These are phyloP conservation scores for Mortierella claussenii DNA, from an alignment of 192 early-diverging fungal genomes.

Conservation along the genomic window DNA sequence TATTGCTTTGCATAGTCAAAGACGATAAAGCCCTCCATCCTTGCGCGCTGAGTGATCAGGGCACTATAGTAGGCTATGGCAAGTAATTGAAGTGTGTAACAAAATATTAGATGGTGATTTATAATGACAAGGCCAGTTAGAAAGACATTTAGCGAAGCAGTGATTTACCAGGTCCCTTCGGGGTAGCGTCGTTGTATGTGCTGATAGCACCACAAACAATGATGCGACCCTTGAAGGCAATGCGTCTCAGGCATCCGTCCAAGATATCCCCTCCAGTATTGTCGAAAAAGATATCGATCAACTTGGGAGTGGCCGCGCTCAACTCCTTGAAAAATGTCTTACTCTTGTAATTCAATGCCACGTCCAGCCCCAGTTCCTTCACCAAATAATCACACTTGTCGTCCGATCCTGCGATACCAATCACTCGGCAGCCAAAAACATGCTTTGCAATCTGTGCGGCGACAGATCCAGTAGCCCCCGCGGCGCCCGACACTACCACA, in stretches of 20 bases:
- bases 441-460: conserved; percentile 60
- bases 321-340: conserved; percentile 56
- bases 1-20: conserved; percentile 54
- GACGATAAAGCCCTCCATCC: conserved; percentile 65
- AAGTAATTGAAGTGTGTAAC: neutral
- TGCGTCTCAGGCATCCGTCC: conserved; percentile 53
- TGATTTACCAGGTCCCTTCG: conserved; percentile 50
- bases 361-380: conserved; percentile 63
- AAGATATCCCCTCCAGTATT: conserved; percentile 67
- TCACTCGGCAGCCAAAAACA: conserved; percentile 58
- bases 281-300: conserved; percentile 66
- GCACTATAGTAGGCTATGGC: conserved; percentile 46
- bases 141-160: neutral
- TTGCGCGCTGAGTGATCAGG: conserved; percentile 58
- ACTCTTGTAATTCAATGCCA: conserved; percentile 63
- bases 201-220: conserved; percentile 65
- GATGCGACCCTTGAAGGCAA: conserved; percentile 58
- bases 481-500: conserved; percentile 63
- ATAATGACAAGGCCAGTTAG: neutral
- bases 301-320: conserved; percentile 49
- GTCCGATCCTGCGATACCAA: conserved; percentile 64
- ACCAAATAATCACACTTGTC: conserved; percentile 62
- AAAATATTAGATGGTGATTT: neutral
- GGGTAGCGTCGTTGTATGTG: conserved; percentile 55
- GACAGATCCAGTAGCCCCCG: conserved; percentile 59